Base-by-base conservation (phyloP, 192 early-diverging fungal genomes). In the Coemansia javaensis region DNA sequence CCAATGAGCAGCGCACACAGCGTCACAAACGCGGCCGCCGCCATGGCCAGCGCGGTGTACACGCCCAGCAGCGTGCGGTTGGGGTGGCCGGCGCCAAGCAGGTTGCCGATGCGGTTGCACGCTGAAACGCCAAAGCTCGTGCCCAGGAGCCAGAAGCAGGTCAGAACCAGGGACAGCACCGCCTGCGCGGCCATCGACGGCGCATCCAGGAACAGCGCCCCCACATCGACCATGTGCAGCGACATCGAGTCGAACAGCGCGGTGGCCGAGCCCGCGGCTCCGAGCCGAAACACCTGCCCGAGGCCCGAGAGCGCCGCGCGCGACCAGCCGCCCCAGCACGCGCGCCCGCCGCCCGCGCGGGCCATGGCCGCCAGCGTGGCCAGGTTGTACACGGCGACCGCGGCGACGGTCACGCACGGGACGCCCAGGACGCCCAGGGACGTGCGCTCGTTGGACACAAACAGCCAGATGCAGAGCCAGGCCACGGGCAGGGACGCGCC, bases 271-370 rank as follows among this genome's bases (percentile, higher is more conserved):
- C 90, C 90, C 0, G 91, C 87, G 3, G 87, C 27, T 0, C 86
- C 93, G 24, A 98, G 78, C 45, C 67, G 77, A 40, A 82, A n/a
- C 37, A 88, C 79, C 12, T 70, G 74, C 12, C 58, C 47, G 69
- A 84, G 81, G 15, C 65, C 76, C 25, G 77, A 51, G 36, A 93
- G 59, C 4, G 86, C 82, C 22, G 81, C 79, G 6, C 75, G 68
- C 8, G 88, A 84, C 83, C 87, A 91, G 5, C 90, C 93, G 42
- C 93, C 88, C 93, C 90, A 98, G 42, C 78, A 82, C 31, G 88
- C 78, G 32, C 65, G 54, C 28, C 90, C 89, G 30, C 90, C 89
- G 30, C 85, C 79, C 11, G 80, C 47, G 27, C 64, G 73, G 17
- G 52, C 44, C 28, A 78, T 80, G 55, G 84, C 87, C 16, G 79